Conservation (phyloP, 139 green algal species). For the Chlamydomonas applanata region DNA sequence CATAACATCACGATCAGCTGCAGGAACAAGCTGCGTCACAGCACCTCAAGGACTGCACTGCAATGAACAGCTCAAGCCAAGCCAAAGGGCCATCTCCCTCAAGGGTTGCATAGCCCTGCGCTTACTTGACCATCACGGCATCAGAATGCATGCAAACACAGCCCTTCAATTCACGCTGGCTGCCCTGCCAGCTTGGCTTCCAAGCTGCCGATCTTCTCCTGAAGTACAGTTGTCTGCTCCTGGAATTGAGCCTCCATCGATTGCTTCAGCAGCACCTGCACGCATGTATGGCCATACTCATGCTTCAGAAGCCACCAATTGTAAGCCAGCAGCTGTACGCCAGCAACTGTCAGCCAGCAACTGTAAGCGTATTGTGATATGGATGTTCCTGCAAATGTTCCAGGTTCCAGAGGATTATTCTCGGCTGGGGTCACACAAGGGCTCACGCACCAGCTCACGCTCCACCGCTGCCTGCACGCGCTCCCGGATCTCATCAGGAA, state of each 20-base stretch:
- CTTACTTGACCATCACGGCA: no score
- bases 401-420: not conserved
- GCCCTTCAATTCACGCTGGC: not conserved
- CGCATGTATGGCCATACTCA: not conserved
- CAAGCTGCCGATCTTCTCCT: conserved; percentile 38
- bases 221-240: conserved; percentile 38
- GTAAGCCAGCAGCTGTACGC: not conserved
- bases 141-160: no score
- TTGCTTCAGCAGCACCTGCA: conserved; percentile 38
- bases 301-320: not conserved
- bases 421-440: no score
- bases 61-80: no score
- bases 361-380: not conserved
- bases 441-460: conserved; percentile 40
- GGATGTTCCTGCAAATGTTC: not conserved
- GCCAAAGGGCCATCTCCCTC: no score
- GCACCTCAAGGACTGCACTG: no score
- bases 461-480: conserved; percentile 42
- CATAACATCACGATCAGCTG: no score
- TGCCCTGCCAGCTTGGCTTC: conserved; percentile 17
- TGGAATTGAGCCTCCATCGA: conserved; percentile 53
- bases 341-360: not conserved
- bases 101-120: no score
- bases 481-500: conserved; percentile 62
- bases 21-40: no score